These are phyloP conservation scores for Heracleum sosnowskyi DNA, from an alignment of 129 eudicot genomes.

Conservation along the genomic window DNA sequence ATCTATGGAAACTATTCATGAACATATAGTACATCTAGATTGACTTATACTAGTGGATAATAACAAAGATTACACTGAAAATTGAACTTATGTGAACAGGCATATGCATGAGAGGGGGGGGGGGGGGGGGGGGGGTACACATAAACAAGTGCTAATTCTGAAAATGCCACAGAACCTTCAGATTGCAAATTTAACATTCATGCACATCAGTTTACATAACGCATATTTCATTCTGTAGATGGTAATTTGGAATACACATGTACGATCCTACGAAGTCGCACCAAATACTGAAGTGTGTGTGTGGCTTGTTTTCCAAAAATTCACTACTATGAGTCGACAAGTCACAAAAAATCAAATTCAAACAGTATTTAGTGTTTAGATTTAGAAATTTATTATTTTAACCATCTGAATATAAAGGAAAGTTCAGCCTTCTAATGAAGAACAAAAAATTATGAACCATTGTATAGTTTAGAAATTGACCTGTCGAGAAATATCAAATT, in stretches of 20 bases:
- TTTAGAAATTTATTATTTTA: neutral
- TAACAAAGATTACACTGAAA: neutral
- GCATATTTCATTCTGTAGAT: too few species aligned
- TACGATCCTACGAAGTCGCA: neutral
- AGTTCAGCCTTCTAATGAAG: neutral
- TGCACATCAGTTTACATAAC: neutral
- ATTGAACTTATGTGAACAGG: neutral
- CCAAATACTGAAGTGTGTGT: neutral
- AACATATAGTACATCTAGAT: neutral
- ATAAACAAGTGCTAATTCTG: neutral
- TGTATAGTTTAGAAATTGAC: constrained; percentile 22
- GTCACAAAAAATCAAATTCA: neutral
- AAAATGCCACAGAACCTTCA: neutral
- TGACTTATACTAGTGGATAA: neutral
- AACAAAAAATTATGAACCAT: neutral
- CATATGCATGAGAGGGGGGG: too few species aligned
- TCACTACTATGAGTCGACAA: neutral
- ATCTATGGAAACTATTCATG: neutral
- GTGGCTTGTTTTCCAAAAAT: neutral
- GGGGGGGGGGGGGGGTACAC: too few species aligned
- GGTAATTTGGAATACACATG: too few species aligned
- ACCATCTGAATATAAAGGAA: neutral
- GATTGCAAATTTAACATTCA: neutral
- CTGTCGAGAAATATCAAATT: constrained; percentile 91
- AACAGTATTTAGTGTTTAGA: neutral